These are phyloP conservation scores for Erythrobasidium hasegawianum DNA, from an alignment of 1,284 basidiomycete species.

Conservation along the genomic window DNA sequence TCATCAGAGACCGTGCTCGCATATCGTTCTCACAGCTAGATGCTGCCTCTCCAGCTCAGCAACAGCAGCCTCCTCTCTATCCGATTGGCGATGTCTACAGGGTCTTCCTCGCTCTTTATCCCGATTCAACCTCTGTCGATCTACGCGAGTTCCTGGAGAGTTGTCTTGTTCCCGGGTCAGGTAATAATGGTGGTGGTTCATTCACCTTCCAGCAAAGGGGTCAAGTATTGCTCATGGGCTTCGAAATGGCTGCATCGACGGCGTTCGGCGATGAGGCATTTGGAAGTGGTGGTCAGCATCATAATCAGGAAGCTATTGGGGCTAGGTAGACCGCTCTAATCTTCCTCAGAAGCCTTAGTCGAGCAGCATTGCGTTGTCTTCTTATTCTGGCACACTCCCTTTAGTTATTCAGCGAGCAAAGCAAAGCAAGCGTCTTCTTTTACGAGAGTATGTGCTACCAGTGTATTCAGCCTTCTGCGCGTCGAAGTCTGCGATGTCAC, in stretches of 20 bases:
- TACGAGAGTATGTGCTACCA: no score
- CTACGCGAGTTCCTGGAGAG: conserved; percentile 41
- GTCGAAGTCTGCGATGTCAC: no score
- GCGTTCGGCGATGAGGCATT: no score
- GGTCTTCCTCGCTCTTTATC: conserved; percentile 40
- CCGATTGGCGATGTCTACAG: conserved; percentile 41
- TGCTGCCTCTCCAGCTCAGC: conserved; percentile 14
- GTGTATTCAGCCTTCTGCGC: no score
- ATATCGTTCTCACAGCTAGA: conserved; percentile 41
- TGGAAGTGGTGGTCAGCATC: no score
- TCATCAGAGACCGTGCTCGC: conserved; percentile 42
- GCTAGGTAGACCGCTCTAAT: no score
- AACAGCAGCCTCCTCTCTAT: conserved; percentile 34
- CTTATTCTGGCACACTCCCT: no score
- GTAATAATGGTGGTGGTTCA: conserved; percentile 41
- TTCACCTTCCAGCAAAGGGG: conserved; percentile 38
- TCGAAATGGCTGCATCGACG: conserved; percentile 1
- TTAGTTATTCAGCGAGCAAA: no score
- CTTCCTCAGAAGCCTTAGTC: no score
- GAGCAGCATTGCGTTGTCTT: no score
- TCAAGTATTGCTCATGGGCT: conserved; percentile 26
- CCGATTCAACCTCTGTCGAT: conserved; percentile 38
- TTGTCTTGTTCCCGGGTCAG: conserved; percentile 40
- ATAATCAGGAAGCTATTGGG: no score
- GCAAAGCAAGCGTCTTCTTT: no score